These are phyloP conservation scores for Thraustochytrium sp. DNA, from an alignment of 352 stramenopile species.

Conservation along the genomic window DNA sequence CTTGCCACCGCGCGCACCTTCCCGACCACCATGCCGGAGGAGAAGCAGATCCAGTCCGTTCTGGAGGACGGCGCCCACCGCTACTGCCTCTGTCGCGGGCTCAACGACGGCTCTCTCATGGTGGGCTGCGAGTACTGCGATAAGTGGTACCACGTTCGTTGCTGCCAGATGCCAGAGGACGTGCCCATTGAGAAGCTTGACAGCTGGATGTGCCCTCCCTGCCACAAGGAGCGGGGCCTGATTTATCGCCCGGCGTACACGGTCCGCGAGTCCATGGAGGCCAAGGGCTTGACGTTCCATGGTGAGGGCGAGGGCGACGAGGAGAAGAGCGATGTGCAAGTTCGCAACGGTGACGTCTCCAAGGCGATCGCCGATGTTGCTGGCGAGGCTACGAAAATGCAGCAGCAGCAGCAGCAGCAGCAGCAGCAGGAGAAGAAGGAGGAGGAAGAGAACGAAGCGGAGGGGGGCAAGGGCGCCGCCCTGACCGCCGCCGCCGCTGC, in stretches of 20 bases:
- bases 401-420: too few relatives aligned
- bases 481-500: too few relatives aligned
- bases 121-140: conserved; percentile 65
- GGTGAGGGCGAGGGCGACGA: too few relatives aligned
- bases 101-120: conserved; percentile 67
- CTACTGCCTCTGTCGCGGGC: conserved; percentile 68
- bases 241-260: not conserved
- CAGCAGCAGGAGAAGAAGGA: too few relatives aligned
- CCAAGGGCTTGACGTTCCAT: too few relatives aligned
- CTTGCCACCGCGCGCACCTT: not conserved
- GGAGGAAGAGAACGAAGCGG: too few relatives aligned
- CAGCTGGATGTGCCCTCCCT: not conserved
- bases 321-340: too few relatives aligned
- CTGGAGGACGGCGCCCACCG: conserved; percentile 54
- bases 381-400: too few relatives aligned
- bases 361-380: too few relatives aligned
- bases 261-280: too few relatives aligned
- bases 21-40: not conserved
- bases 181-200: not conserved
- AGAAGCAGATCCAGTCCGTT: not conserved
- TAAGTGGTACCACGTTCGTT: conserved; percentile 65
- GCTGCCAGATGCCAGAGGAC: conserved; percentile 47
- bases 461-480: too few relatives aligned
- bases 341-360: too few relatives aligned
- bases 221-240: not conserved